Base-by-base conservation (phyloP, 495 filamentous ascomycete genomes). In the Neurospora sublineolata region DNA sequence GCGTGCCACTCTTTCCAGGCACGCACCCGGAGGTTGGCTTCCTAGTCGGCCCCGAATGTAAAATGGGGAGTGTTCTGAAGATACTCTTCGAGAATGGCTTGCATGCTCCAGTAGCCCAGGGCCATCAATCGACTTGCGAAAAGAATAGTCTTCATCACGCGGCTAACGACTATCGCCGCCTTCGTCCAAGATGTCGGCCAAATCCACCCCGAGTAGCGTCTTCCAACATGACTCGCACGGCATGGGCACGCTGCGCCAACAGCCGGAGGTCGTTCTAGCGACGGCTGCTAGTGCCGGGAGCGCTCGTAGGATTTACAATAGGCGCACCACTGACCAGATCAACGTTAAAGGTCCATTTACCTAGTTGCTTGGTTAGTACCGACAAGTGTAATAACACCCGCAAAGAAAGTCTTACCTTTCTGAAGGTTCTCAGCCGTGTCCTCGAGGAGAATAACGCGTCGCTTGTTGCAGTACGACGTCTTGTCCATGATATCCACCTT, bases 401-500 rank as follows among this genome's bases (percentile, higher is more conserved):
- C 2, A 40, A 16, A n/a, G 0, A 42, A 9, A 12, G 36, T 85
- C 92, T 82, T 83, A 95, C 95, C 92, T 77, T 90, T 88, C 75
- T 91, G 92, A 68, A 99, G 83, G 77, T 94, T 95, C 71, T 94
- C 90, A 3, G 95, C 96, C 18, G 95, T 98, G 74, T 97, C 93
- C 68, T 91, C 90, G 60, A 99, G 82, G 18, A 99, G 81, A 69
- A 98, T 97, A 46, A 97, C 86, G 70, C 96, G 86, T 46, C 95
- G 87, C 79, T 94, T 94, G 77, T 91, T 97, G 83, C 97, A 98
- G 78, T 98, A 99, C 0, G 93, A 84, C 23, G 95, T 99, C 85
- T 97, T 97, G 77, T 99, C 94, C 88, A 99, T 90, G 79, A 99
- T 98, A 72, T 97, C 95, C 20, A 96, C 93, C 84, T 97, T 98